A percentile compares a stretch with the other conserved stretches of the same genome.
These are phyloP conservation scores for Coniferiporia sulphurascens DNA, from an alignment of 1,284 basidiomycete genomes.

Conservation along the genomic window DNA sequence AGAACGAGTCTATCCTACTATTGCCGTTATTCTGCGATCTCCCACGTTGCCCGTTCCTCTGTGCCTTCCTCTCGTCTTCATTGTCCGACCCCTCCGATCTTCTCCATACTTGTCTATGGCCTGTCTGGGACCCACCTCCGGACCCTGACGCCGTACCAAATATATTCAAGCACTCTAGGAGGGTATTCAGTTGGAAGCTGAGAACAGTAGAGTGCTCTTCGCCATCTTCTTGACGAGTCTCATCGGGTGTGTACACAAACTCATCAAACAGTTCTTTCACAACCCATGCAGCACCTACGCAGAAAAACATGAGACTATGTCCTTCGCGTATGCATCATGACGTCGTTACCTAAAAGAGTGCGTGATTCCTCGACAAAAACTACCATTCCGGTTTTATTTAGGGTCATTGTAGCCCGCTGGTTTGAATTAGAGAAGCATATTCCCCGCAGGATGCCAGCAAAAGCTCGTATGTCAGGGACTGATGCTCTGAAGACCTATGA, in stretches of 20 bases:
- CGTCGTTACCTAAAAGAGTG: slow-evolving; percentile 6
- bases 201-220: slow-evolving; percentile 29
- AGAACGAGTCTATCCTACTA: slow-evolving; percentile 47
- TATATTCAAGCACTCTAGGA: slow-evolving; percentile 53
- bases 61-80: slow-evolving; percentile 18
- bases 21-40: slow-evolving; percentile 12
- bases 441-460: slow-evolving; percentile 14
- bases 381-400: slow-evolving; percentile 10
- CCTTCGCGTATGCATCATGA: not conserved
- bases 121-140: slow-evolving; percentile 4
- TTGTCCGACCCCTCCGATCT: slow-evolving; percentile 12
- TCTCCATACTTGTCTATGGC: slow-evolving; percentile 13
- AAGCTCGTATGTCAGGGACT: slow-evolving; percentile 15
- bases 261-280: slow-evolving; percentile 38
- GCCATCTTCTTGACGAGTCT: slow-evolving; percentile 19
- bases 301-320: not conserved
- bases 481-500: slow-evolving; percentile 15
- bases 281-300: slow-evolving; percentile 44
- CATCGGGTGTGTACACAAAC: slow-evolving; percentile 32
- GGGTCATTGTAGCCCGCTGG: slow-evolving; percentile 15
- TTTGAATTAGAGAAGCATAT: slow-evolving; percentile 13
- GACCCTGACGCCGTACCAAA: slow-evolving; percentile 42
- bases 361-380: slow-evolving; percentile 15
- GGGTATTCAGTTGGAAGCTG: slow-evolving; percentile 43
- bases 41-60: slow-evolving; percentile 12